phyloP scores from a whole-genome alignment of 1,139 yeast species.

The Protomyces lactucae-debilis region DNA sequence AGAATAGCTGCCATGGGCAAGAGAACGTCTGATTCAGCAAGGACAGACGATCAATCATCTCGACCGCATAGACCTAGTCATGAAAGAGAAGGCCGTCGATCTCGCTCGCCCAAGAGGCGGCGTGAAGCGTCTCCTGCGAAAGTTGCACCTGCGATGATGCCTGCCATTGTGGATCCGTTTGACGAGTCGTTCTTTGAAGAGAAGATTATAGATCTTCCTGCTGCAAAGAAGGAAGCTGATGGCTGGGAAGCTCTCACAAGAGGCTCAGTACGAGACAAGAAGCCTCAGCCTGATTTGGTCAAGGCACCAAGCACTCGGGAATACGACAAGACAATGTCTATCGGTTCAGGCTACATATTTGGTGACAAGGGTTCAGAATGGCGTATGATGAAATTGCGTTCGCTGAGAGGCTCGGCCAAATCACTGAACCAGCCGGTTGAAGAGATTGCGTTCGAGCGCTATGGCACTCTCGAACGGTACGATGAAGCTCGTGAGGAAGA shows the following conservation, averaged over 20 bases:
- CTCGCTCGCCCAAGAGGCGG: not conserved
- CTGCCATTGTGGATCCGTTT: conserved; percentile 4
- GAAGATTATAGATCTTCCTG: not conserved
- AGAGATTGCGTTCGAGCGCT: conserved; percentile 36
- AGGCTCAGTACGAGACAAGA: conserved; percentile 3
- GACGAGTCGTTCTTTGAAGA: conserved; percentile 20
- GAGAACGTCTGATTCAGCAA: not conserved
- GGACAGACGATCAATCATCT: not conserved
- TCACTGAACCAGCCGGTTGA: conserved; percentile 33
- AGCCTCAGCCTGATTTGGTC: not conserved
- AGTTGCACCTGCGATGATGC: not conserved
- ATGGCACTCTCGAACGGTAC: conserved; percentile 36
- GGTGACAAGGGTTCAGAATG: conserved; percentile 42
- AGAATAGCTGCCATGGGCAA: not conserved
- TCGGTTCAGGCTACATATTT: conserved; percentile 27
- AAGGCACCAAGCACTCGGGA: not conserved
- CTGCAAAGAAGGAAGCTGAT: not conserved
- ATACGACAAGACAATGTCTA: not conserved
- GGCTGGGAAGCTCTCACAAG: conserved; percentile 3
- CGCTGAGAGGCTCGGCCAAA: conserved; percentile 31
- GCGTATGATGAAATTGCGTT: conserved; percentile 40
- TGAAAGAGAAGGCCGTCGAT: not conserved
- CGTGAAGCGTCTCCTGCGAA: conserved; percentile 4
- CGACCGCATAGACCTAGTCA: not conserved
- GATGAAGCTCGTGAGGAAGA: conserved; percentile 39